These are phyloP conservation scores for Excoecaria agallocha DNA, from an alignment of 345 rosid species.

Conservation along the genomic window DNA sequence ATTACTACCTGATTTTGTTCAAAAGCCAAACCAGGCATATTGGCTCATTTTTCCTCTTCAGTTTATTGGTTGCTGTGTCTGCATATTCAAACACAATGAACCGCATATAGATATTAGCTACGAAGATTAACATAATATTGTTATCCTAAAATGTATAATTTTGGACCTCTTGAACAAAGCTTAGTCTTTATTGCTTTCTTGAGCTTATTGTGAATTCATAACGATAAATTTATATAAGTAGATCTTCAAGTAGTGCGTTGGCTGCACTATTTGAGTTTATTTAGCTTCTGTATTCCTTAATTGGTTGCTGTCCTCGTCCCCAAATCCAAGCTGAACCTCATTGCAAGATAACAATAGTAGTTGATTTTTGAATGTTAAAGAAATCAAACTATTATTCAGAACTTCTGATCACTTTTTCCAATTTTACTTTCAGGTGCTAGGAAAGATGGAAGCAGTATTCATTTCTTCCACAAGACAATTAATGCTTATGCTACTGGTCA, in stretches of 20 bases:
- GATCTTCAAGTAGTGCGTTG: neutral
- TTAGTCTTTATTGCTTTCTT: neutral
- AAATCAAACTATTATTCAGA: neutral
- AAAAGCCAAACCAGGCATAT: neutral
- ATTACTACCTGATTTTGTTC: neutral
- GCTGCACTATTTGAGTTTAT: neutral
- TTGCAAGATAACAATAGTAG: neutral
- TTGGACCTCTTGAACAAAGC: neutral
- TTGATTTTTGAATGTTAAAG: neutral
- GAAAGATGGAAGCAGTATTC: slow-evolving; percentile 76
- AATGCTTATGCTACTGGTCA: slow-evolving; percentile 93
- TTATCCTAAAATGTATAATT: neutral
- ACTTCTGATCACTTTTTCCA: neutral
- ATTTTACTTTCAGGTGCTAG: slow-evolving; percentile 55
- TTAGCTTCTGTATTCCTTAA: neutral
- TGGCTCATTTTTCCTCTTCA: neutral
- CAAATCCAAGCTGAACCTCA: neutral
- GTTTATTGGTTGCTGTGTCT: no score
- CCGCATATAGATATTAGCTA: no score
- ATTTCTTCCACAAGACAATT: slow-evolving; percentile 70
- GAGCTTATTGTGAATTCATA: neutral
- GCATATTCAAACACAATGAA: no score
- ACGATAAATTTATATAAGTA: neutral
- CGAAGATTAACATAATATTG: no score
- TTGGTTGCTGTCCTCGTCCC: neutral